These are phyloP conservation scores for Moniliophthora roreri DNA, from an alignment of 1,284 basidiomycete genomes.

Conservation along the genomic window DNA sequence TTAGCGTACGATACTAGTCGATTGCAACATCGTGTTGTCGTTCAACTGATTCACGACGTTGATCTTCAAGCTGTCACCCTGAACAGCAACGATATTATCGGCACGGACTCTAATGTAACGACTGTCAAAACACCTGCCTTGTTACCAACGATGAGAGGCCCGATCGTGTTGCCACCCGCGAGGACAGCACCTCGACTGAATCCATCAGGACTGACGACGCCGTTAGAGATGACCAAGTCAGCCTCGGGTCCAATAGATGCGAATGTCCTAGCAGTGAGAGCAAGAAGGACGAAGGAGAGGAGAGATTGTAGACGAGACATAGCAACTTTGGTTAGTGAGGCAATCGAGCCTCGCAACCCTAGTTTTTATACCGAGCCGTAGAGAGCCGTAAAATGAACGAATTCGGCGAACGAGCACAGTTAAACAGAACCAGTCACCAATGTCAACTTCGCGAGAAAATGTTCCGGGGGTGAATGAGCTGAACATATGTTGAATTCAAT, in stretches of 20 bases:
- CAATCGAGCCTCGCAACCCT: too few relatives aligned
- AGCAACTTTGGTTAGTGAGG: too few relatives aligned
- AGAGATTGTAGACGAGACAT: not conserved
- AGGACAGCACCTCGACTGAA: conserved; percentile 10
- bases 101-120: not conserved
- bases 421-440: too few relatives aligned
- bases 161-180: conserved; percentile 17
- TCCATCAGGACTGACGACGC: conserved; percentile 11
- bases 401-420: too few relatives aligned
- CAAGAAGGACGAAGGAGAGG: not conserved
- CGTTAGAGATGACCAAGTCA: conserved; percentile 11
- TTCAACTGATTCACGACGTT: conserved; percentile 24
- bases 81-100: not conserved
- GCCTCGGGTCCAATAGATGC: conserved; percentile 5
- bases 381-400: too few relatives aligned
- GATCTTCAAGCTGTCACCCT: conserved; percentile 19
- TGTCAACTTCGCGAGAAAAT: too few relatives aligned
- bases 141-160: conserved; percentile 24
- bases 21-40: conserved; percentile 19
- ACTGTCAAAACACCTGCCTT: conserved; percentile 16
- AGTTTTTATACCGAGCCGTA: too few relatives aligned
- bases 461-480: too few relatives aligned
- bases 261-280: not conserved
- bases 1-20: conserved; percentile 15
- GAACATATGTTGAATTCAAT: too few relatives aligned